phyloP scores from a whole-genome alignment of 495 filamentous ascomycete species.

The Aspergillus egyptiacus region DNA sequence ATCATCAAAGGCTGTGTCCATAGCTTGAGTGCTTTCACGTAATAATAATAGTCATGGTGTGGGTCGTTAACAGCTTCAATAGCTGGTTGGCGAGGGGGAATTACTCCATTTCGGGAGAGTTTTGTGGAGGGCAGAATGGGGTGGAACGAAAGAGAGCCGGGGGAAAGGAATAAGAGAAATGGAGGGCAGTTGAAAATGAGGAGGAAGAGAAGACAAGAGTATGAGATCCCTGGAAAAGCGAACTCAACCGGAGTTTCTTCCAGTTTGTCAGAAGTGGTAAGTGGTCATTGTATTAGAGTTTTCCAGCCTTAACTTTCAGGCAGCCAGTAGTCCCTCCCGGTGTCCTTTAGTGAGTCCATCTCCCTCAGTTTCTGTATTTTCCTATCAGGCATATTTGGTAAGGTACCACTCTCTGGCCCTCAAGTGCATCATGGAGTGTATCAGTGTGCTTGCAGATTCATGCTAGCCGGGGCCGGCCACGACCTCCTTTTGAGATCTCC shows the following conservation, averaged over 20 bases:
- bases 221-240: background rate
- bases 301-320: background rate
- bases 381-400: background rate
- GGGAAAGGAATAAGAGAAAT: background rate
- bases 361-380: background rate
- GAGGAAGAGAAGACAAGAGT: background rate
- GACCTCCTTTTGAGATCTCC: too few species aligned
- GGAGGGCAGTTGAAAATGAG: background rate
- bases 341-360: too few species aligned
- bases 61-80: slow-evolving; percentile 4
- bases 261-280: background rate
- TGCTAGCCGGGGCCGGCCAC: too few species aligned
- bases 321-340: background rate
- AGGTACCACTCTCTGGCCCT: too few species aligned
- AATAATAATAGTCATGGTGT: slow-evolving; percentile 8
- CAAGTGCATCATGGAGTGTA: too few species aligned
- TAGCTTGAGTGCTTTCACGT: slow-evolving; percentile 14
- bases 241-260: background rate
- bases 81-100: slow-evolving; percentile 1
- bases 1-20: slow-evolving; percentile 20
- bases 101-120: background rate
- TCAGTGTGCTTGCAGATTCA: too few species aligned
- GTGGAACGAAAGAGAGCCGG: background rate
- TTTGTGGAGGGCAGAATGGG: background rate
- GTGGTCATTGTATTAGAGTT: background rate